phyloP scores from a whole-genome alignment of 129 eudicot genomes.

The Flaveria ramosissima region DNA sequence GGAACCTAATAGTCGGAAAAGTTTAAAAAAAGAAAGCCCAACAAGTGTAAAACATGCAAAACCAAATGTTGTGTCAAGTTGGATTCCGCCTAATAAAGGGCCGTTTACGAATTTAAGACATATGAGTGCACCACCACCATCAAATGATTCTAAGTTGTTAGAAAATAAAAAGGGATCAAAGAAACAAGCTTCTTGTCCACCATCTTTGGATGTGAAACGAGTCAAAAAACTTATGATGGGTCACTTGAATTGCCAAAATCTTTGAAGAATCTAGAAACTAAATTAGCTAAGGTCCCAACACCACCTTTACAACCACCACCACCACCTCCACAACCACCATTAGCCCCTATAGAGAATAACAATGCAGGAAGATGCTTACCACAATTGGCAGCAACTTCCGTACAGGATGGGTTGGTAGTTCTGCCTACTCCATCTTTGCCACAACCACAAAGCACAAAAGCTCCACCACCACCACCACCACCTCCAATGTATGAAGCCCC shows the following conservation, averaged over 20 bases:
- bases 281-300: slow-evolving; percentile 12
- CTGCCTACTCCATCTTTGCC: no score
- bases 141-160: slow-evolving; percentile 42
- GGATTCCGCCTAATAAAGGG: slow-evolving; percentile 92
- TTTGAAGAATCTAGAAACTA: slow-evolving; percentile 27
- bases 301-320: slow-evolving; percentile 11
- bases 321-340: slow-evolving; percentile 21
- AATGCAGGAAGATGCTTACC: slow-evolving; percentile 27
- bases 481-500: slow-evolving; percentile 26
- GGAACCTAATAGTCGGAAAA: slow-evolving; percentile 43
- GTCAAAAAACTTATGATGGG: slow-evolving; percentile 26
- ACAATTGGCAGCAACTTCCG: background rate
- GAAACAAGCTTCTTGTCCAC: slow-evolving; percentile 58
- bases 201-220: slow-evolving; percentile 41
- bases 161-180: slow-evolving; percentile 37
- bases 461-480: slow-evolving; percentile 18
- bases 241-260: slow-evolving; percentile 33
- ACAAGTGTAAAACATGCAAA: slow-evolving; percentile 51
- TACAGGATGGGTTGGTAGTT: no score
- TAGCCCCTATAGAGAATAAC: slow-evolving; percentile 16
- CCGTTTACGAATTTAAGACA: slow-evolving; percentile 67
- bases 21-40: slow-evolving; percentile 50
- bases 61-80: slow-evolving; percentile 54
- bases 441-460: no score
- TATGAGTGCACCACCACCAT: slow-evolving; percentile 72